Evolutionary conservation across 2,329 filamentous ascomycete genomes (phyloP), one percentile per base, ranked within the genome.

Genomic region (Colletotrichum sp.): DNA sequence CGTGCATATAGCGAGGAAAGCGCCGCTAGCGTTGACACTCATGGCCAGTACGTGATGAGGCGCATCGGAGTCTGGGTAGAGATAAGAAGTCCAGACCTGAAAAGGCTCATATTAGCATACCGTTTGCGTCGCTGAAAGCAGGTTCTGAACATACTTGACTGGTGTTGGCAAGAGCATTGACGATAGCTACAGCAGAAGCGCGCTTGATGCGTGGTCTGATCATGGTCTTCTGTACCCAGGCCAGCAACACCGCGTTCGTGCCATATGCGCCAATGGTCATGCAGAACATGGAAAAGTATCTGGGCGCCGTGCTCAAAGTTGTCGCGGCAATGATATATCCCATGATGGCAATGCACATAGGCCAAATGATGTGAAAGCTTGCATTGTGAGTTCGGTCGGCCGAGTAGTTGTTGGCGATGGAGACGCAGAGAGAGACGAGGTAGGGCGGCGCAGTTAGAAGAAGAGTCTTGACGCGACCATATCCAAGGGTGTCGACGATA

Each of bases 401-500:
- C 16, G 58, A 61, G 28, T 32, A 32, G 28, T 61, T 38, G 61
- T 43, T 43, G 21, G 34, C 32, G 14, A 64, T 28, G 21, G 34
- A 38, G 18, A 64, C 61, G 21, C 34, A 64, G n/a, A 64, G 18
- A 13, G 61, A 43, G 2, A 64, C 61, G 7, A 64, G 34, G 13
- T 64, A 64, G n/a, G 61, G 61, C 7, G 89, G 89, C 1, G 85
- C 89, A 1, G 90, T 92, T 16, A 92, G 84, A 62, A 90, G 86
- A 0, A 92, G 83, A 0, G 90, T 92, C 18, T 86, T 82, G 61
- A 90, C 88, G n/a, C 82, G 86, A 10, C 85, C 84, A 79, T 90
- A 93, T 0, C 90, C 90, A 0, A 93, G 86, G 0, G 90, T 92
- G 63, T 90, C 86, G 2, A 93, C 89, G 55, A 93, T 92, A 0